A percentile compares a stretch with the other conserved stretches of the same genome.
Conservation (phyloP, 2,329 filamentous ascomycete genomes). For the Colletotrichum coccodes region DNA sequence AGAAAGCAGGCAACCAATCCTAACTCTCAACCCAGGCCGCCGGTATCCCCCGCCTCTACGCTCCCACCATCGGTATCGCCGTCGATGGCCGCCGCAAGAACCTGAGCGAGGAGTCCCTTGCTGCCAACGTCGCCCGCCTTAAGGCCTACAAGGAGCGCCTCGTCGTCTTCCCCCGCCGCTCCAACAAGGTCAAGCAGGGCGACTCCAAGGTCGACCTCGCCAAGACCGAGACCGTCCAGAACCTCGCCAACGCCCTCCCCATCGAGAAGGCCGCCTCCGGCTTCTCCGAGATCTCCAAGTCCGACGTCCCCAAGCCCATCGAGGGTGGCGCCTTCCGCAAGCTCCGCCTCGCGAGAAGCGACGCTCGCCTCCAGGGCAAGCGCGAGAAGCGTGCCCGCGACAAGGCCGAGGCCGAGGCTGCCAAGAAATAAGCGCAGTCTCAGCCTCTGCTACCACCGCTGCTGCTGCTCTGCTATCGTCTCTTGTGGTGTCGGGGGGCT, state of each 20-base stretch:
- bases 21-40: conserved; percentile 73
- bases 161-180: conserved; percentile 97
- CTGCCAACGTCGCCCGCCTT: conserved; percentile 95
- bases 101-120: conserved; percentile 93
- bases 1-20: background rate
- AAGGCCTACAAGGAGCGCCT: conserved; percentile 97
- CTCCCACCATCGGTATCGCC: conserved; percentile 94
- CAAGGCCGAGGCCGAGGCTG: conserved; percentile 83
- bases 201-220: conserved; percentile 86
- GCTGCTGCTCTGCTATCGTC: conserved; percentile 29
- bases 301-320: conserved; percentile 77
- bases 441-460: conserved; percentile 15
- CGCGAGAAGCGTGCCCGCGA: conserved; percentile 95
- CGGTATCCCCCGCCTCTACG: conserved; percentile 92
- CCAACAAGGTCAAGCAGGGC: conserved; percentile 92
- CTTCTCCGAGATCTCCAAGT: conserved; percentile 82
- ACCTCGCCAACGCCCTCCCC: conserved; percentile 72
- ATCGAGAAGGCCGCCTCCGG: conserved; percentile 74
- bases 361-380: conserved; percentile 82
- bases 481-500: conserved; percentile 31
- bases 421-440: conserved; percentile 79
- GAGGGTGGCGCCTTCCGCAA: conserved; percentile 89
- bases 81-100: conserved; percentile 98
- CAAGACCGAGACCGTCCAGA: conserved; percentile 70
- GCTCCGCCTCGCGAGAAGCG: conserved; percentile 85